phyloP scores from a whole-genome alignment of 495 filamentous ascomycete genomes.

The Filosporella fistucella region DNA sequence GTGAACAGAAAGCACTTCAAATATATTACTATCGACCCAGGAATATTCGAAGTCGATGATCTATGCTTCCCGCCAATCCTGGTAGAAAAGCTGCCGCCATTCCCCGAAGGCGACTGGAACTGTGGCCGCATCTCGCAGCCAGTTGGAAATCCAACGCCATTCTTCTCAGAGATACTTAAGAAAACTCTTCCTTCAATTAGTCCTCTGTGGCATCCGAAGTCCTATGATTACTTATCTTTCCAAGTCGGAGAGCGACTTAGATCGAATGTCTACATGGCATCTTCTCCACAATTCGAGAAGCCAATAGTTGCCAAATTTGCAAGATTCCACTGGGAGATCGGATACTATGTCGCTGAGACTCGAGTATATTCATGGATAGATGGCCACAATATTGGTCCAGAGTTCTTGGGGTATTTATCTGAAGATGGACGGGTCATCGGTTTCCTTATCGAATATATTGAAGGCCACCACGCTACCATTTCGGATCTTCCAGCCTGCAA shows the following conservation, averaged over 20 bases:
- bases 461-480: slow-evolving; percentile 25
- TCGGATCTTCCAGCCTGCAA: slow-evolving; percentile 25
- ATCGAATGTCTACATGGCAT: slow-evolving; percentile 17
- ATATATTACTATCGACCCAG: slow-evolving; percentile 32
- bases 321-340: slow-evolving; percentile 35
- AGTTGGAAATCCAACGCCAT: slow-evolving; percentile 6
- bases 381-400: slow-evolving; percentile 15
- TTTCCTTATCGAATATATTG: slow-evolving; percentile 32
- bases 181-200: slow-evolving; percentile 10
- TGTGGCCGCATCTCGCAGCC: too few relatives aligned
- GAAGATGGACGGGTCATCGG: slow-evolving; percentile 39
- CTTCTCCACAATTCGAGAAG: slow-evolving; percentile 21
- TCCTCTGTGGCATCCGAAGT: slow-evolving; percentile 17
- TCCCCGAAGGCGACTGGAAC: slow-evolving; percentile 21
- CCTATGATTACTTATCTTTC: slow-evolving; percentile 2
- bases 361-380: slow-evolving; percentile 33
- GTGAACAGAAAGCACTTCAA: slow-evolving; percentile 26
- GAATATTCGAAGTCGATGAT: slow-evolving; percentile 27
- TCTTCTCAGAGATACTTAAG: slow-evolving; percentile 14
- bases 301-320: slow-evolving; percentile 34
- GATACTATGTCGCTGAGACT: slow-evolving; percentile 32
- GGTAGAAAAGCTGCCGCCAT: slow-evolving; percentile 18
- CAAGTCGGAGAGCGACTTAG: slow-evolving; percentile 8
- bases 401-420: slow-evolving; percentile 34
- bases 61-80: slow-evolving; percentile 28